Evolutionary conservation across 768 basidiomycete genomes (phyloP).

Genomic region (Galerina sulciceps): DNA sequence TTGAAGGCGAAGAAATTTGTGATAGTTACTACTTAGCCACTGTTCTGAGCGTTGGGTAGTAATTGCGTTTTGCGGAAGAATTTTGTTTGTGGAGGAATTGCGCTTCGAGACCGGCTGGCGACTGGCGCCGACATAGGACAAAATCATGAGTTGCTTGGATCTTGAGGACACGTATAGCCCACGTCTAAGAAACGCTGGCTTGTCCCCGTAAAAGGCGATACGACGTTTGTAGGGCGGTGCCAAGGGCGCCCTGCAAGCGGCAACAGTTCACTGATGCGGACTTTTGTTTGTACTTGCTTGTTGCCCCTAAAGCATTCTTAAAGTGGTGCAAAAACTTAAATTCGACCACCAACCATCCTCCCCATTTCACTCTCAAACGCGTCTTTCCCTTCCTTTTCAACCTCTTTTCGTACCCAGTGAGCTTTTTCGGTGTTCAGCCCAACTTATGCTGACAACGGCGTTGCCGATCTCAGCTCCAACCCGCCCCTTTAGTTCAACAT

Average conservation of each 20-base stretch:
- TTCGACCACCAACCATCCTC: slow-evolving; percentile 15
- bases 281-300: slow-evolving; percentile 36
- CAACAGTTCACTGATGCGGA: background rate
- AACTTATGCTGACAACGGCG: background rate
- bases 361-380: slow-evolving; percentile 21
- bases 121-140: no score
- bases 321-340: slow-evolving; percentile 19
- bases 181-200: background rate
- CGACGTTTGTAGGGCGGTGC: slow-evolving; percentile 2
- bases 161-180: background rate
- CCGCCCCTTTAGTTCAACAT: slow-evolving; percentile 41
- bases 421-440: background rate
- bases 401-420: slow-evolving; percentile 18
- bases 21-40: no score
- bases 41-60: no score
- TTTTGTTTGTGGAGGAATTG: no score
- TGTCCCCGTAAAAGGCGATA: slow-evolving; percentile 14
- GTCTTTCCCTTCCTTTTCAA: slow-evolving; percentile 23
- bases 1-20: no score
- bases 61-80: no score
- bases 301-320: slow-evolving; percentile 18
- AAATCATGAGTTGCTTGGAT: no score
- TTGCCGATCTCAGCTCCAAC: background rate
- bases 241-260: slow-evolving; percentile 11
- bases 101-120: no score